These are phyloP conservation scores for Metrosideros polymorpha DNA, from an alignment of 441 rosid genomes.

Conservation along the genomic window DNA sequence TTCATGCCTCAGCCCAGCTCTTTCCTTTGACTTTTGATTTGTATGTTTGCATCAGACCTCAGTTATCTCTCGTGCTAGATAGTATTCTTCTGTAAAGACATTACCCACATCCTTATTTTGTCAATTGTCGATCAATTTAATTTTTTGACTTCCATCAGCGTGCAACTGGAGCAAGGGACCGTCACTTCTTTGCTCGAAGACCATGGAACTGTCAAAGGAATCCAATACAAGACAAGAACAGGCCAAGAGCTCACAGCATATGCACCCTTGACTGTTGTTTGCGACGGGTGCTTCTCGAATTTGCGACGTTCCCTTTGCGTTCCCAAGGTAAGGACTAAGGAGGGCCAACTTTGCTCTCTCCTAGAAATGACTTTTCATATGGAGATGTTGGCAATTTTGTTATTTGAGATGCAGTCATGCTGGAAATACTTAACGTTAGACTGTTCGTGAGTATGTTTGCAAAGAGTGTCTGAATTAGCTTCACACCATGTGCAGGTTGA, in stretches of 20 bases:
- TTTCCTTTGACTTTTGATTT: neutral
- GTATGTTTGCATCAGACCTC: neutral
- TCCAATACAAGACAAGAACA: constrained; percentile 53
- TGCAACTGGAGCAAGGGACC: constrained; percentile 76
- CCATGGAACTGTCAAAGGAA: constrained; percentile 62
- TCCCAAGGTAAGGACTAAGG: constrained; percentile 40
- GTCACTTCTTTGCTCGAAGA: constrained; percentile 71
- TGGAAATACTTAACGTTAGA: neutral
- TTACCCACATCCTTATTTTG: neutral
- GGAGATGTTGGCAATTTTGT: neutral
- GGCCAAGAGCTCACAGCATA: constrained; percentile 44
- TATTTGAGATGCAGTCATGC: neutral
- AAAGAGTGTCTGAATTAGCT: neutral
- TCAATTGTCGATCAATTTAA: neutral
- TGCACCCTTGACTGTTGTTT: constrained; percentile 69
- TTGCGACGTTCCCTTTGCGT: constrained; percentile 75
- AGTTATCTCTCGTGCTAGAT: neutral
- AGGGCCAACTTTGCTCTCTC: neutral
- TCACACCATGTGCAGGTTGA: constrained; percentile 44
- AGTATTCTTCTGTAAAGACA: neutral
- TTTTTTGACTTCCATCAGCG: constrained; percentile 26
- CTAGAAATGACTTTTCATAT: neutral
- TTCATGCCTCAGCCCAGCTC: neutral
- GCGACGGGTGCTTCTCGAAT: constrained; percentile 86
- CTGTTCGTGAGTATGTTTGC: neutral